phyloP scores from a whole-genome alignment of 352 stramenopile species.

The Globisporangium rhizosaccharum region DNA sequence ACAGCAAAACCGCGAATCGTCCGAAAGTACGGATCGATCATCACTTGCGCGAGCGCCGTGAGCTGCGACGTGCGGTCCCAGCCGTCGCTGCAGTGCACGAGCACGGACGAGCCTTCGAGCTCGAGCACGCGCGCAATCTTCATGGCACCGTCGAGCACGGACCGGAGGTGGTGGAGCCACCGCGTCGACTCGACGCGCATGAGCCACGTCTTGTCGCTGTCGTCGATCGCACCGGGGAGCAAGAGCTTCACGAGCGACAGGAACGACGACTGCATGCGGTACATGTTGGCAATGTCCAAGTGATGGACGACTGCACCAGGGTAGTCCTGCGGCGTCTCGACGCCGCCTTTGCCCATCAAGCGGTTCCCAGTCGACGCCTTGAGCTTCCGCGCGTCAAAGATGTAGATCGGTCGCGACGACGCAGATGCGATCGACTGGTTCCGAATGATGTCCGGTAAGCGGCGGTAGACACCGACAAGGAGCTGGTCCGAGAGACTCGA shows the following conservation, averaged over 20 bases:
- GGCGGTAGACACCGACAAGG: slow-evolving; percentile 64
- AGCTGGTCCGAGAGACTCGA: slow-evolving; percentile 77
- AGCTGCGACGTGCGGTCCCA: slow-evolving; percentile 86
- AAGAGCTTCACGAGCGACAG: slow-evolving; percentile 67
- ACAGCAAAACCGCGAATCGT: slow-evolving; percentile 79
- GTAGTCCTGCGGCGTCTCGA: slow-evolving; percentile 84
- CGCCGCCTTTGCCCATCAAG: slow-evolving; percentile 88
- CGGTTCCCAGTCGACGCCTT: slow-evolving; percentile 88
- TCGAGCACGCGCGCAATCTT: slow-evolving; percentile 87
- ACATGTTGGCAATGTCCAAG: slow-evolving; percentile 92
- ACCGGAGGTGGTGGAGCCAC: slow-evolving; percentile 82
- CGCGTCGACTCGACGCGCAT: slow-evolving; percentile 68
- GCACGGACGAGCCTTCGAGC: slow-evolving; percentile 67
- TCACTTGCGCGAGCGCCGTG: slow-evolving; percentile 71
- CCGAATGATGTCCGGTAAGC: slow-evolving; percentile 76
- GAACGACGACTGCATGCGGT: slow-evolving; percentile 86
- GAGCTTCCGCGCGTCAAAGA: slow-evolving; percentile 88
- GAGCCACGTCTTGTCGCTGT: slow-evolving; percentile 64
- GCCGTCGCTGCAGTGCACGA: slow-evolving; percentile 87
- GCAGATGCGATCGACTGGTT: slow-evolving; percentile 58
- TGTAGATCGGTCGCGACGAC: slow-evolving; percentile 77
- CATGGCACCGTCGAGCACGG: slow-evolving; percentile 75
- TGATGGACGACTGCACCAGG: slow-evolving; percentile 73
- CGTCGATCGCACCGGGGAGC: slow-evolving; percentile 51
- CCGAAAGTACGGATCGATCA: slow-evolving; percentile 87